Base-by-base conservation (phyloP, 2,329 filamentous ascomycete species). In the Aureobasidium uvarum region DNA sequence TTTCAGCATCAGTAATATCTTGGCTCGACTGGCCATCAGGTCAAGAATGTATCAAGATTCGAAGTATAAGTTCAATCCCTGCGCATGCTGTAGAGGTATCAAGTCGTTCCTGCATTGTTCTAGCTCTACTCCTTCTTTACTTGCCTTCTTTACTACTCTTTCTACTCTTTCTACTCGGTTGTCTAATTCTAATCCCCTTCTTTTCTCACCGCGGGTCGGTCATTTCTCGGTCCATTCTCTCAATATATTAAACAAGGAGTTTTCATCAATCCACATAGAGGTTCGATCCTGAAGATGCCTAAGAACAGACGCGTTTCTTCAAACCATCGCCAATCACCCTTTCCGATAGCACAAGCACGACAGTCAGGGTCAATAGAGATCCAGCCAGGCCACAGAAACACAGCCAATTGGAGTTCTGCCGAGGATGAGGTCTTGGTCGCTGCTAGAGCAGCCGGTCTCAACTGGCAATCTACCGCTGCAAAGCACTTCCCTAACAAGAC, bases 401-500 rank as follows among this genome's bases (percentile, higher is more conserved):
- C 79, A 10, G 71, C 74, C 11, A 78, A 79, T 65, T 96, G 92
- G 92, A 88, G 85, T 38, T 80, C 84, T 1, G 82, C 86, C 55
- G 91, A 95, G 70, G 92, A 96, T 76, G 84, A 89, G 71, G 85
- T 85, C 43, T 84, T 96, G 50, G 81, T 94, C 68, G 79, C 81
- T 50, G 90, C 91, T 18, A 85, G 92, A 62, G 85, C 88, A 55
- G 85, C 88, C 72, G 89, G 90, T 28, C 83, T 92, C 74, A 94
- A 93, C 77, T 96, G 92, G 92, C 84, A 85, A 63, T 88, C 91
- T 71, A 95, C 96, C 73, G 88, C 92, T 71, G 82, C 83, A 67
- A 85, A 83, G 68, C 86, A 91, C 77, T 96, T 96, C 75, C 89
- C 88, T 1, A 82, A 78, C 74, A 96, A 96, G 80, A 83, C 83